phyloP scores from a whole-genome alignment of 2,329 filamentous ascomycete genomes.

The Trichoderma afroharzianum region DNA sequence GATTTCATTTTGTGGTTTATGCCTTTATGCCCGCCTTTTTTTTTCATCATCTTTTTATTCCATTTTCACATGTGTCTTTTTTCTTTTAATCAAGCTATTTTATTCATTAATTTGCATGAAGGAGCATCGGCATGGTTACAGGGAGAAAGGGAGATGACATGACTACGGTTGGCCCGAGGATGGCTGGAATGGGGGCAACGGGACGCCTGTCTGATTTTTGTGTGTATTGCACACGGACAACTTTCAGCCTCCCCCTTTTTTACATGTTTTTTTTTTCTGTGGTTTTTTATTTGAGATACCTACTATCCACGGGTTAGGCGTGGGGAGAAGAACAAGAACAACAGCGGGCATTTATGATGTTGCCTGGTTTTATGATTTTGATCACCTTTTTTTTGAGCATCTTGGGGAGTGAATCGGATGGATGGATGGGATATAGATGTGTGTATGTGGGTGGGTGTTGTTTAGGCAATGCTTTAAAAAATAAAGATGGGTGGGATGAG shows the following conservation, averaged over 20 bases:
- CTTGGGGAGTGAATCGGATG: not conserved
- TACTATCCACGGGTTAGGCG: not conserved
- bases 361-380: not conserved
- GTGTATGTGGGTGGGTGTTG: not conserved
- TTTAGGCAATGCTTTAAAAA: conserved; percentile 21
- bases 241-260: not conserved
- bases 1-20: not conserved
- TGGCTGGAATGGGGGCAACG: conserved; percentile 1
- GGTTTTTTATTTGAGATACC: conserved; percentile 6
- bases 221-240: not conserved
- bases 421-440: conserved; percentile 22
- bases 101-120: conserved; percentile 13
- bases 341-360: conserved; percentile 12
- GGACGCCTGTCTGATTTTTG: too few relatives aligned
- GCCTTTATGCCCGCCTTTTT: not conserved
- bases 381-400: not conserved
- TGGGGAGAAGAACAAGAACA: not conserved
- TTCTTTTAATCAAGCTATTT: not conserved
- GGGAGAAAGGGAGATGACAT: not conserved
- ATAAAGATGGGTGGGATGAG: not conserved
- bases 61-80: not conserved
- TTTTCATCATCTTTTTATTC: not conserved
- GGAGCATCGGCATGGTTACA: not conserved
- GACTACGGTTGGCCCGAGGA: not conserved
- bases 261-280: not conserved